These are phyloP conservation scores for Obelidium mucronatum DNA, from an alignment of 192 early-diverging fungal species.

Conservation along the genomic window DNA sequence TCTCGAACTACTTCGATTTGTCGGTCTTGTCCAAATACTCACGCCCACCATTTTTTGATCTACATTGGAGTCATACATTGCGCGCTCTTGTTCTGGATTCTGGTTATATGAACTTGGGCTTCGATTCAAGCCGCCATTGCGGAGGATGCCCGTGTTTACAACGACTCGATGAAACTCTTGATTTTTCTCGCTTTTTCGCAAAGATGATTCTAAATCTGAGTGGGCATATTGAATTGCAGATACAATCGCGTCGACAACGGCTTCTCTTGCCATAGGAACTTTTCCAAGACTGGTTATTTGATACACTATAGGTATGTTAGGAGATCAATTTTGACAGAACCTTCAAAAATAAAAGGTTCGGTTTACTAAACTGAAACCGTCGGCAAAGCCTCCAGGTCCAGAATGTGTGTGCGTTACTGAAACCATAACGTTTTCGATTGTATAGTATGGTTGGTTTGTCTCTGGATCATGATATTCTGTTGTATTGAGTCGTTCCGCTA, in stretches of 20 bases:
- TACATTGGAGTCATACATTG: conserved; percentile 44
- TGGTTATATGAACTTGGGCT: conserved; percentile 44
- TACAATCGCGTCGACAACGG: conserved; percentile 45
- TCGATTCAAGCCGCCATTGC: conserved; percentile 51
- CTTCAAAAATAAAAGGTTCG: conserved; percentile 26
- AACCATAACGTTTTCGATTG: conserved; percentile 53
- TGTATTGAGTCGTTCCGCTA: neutral
- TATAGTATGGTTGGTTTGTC: conserved; percentile 41
- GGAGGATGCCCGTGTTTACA: conserved; percentile 32
- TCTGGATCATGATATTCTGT: conserved; percentile 9
- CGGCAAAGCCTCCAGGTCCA: conserved; percentile 50
- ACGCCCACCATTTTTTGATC: conserved; percentile 38
- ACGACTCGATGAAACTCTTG: conserved; percentile 14
- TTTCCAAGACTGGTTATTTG: conserved; percentile 36
- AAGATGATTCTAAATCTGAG: conserved; percentile 32
- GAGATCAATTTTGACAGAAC: neutral
- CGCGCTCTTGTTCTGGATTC: conserved; percentile 53
- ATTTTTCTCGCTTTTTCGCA: neutral
- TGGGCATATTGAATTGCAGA: conserved; percentile 50
- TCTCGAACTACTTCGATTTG: neutral
- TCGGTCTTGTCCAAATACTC: neutral
- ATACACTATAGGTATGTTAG: too few species aligned
- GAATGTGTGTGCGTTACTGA: conserved; percentile 60
- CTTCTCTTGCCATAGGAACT: conserved; percentile 43
- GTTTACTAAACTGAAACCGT: conserved; percentile 49